Base-by-base conservation (phyloP, 352 stramenopile species). In the Phytophthora sojae region DNA sequence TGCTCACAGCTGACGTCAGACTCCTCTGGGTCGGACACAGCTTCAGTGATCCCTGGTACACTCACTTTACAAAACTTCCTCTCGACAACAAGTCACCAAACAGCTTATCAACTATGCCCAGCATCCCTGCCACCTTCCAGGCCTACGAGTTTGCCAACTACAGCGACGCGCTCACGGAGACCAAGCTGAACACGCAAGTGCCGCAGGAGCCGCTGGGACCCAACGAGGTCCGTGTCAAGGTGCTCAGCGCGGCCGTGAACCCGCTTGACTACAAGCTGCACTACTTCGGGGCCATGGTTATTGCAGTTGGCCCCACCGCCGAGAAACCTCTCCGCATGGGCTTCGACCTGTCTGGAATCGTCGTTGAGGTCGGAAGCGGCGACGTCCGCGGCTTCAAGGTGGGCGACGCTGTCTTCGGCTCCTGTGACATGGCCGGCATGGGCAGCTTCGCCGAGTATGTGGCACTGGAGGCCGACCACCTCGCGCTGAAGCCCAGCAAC, bases 261-360 rank as follows among this genome's bases (percentile, higher is more conserved):
- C 75, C 71, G 4, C 29, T 71, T 23, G 75, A 82, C 65, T 78
- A 73, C 56, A 80, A 79, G 55, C 52, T 77, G 23, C 59, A 79
- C 21, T 44, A 57, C 57, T 74, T 71, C 26, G 61, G 58, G 1
- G 23, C 23, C 15, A 37, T 58, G 0, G 56, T 73, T 11, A 56
- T 69, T 6, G 67, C 45, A 12, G 57, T 75, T 12, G 65, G 67
- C 0, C 50, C 64, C n/a, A 56, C 64, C 2, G 17, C 32, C 5
- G 72, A 84, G 35, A 64, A 71, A 6, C 81, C 76, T 17, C 71
- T 79, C 57, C 49, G 64, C n/a, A 57, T 79, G 35, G 82, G 82
- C 54, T 75, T 75, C 12, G 81, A 89, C 57, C 30, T 83, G 21
- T 73, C 79, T 0, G 81, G 76, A 4, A 58, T 61, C 12, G 49